Conservation (phyloP, 1,139 yeast species). For the Candida mesenterica region DNA sequence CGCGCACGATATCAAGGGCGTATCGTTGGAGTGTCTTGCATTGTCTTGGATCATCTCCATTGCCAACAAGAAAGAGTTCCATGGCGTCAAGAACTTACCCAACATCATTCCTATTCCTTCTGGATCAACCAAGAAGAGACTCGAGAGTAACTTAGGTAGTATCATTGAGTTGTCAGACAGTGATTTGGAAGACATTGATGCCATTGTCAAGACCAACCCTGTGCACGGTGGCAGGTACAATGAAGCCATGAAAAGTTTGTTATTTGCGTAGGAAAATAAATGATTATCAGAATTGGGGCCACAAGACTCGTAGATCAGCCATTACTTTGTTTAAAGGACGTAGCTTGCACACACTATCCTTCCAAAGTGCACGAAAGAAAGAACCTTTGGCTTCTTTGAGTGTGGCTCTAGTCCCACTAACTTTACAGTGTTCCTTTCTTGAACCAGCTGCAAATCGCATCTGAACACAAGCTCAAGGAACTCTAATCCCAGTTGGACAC, state of each 20-base stretch:
- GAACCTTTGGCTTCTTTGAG: no score
- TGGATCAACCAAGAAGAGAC: conserved; percentile 57
- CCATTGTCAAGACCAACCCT: conserved; percentile 35
- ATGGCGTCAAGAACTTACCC: conserved; percentile 44
- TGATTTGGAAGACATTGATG: conserved; percentile 52
- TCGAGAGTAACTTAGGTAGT: conserved; percentile 53
- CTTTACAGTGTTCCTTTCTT: no score
- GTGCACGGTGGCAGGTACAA: conserved; percentile 54
- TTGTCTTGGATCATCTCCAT: conserved; percentile 63
- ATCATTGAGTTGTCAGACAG: conserved; percentile 46
- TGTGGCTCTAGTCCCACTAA: no score
- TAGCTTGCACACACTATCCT: no score
- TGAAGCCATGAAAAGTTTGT: conserved; percentile 1
- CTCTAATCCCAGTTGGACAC: no score
- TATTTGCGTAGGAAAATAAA: background rate
- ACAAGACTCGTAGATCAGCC: no score
- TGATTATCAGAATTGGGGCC: no score
- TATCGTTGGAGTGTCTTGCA: conserved; percentile 67
- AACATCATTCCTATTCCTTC: conserved; percentile 77
- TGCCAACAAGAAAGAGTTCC: conserved; percentile 25
- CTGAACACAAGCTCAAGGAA: no score
- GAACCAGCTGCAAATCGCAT: no score
- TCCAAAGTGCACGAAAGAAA: no score
- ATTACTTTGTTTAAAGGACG: no score
- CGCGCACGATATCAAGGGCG: conserved; percentile 45